Evolutionary conservation across 176 grass and related monocot species (phyloP).

Genomic region (Phragmites australis): DNA sequence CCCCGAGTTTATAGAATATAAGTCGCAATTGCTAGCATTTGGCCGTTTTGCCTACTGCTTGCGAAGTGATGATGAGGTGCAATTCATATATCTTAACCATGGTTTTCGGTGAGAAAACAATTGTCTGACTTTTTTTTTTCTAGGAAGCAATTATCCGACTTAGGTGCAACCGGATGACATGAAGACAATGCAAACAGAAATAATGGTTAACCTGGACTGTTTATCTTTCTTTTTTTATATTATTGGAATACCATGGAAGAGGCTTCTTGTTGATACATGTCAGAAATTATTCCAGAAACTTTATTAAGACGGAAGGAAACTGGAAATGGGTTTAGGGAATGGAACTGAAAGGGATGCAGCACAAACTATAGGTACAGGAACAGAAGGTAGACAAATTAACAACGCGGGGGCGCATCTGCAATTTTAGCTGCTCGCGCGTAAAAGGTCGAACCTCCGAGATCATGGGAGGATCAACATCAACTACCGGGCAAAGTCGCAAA

Average conservation of each 20-base stretch:
- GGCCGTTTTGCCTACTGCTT: neutral
- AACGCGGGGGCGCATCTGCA: neutral
- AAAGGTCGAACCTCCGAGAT: neutral
- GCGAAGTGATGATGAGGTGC: neutral
- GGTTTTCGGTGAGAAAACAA: neutral
- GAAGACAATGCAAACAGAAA: neutral
- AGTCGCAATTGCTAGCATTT: conserved; percentile 15
- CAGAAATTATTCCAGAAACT: neutral
- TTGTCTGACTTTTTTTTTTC: neutral
- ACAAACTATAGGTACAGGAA: too few species aligned
- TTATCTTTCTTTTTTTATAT: neutral
- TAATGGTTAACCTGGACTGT: neutral
- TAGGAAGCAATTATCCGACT: neutral
- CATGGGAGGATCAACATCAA: neutral
- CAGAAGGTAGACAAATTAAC: neutral
- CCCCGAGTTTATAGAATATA: conserved; percentile 19
- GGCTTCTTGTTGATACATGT: neutral
- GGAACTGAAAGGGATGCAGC: neutral
- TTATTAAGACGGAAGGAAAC: neutral
- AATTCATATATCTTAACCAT: neutral
- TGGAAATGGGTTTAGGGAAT: neutral
- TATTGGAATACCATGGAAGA: too few species aligned
- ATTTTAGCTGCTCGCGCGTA: neutral
- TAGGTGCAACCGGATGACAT: neutral
- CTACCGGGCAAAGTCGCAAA: neutral